Percentiles rank a stretch among this genome's conserved stretches.
Conservation (phyloP, 352 stramenopile genomes). For the Phytopythium oedochilum region DNA sequence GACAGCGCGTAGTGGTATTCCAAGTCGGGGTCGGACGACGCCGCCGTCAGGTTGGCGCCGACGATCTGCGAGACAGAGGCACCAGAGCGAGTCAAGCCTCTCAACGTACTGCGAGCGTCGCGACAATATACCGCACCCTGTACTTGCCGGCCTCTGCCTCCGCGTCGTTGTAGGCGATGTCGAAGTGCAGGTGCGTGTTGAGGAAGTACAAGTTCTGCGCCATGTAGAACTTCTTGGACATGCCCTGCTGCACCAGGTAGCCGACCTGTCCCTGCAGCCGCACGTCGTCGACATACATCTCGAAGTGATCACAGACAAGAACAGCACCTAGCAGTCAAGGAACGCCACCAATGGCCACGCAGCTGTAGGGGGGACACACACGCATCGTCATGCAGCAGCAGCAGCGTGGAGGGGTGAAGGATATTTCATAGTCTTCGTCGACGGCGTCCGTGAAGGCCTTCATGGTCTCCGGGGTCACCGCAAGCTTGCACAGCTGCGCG, state of each 20-base stretch:
- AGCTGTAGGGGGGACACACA: too few species aligned
- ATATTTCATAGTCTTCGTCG: constrained; percentile 95
- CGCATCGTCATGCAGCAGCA: too few species aligned
- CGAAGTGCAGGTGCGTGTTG: constrained; percentile 96
- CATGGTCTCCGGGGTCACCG: constrained; percentile 72
- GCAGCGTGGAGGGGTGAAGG: constrained; percentile 12
- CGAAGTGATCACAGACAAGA: constrained; percentile 64
- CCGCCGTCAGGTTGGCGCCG: constrained; percentile 63
- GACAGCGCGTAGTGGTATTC: constrained; percentile 60
- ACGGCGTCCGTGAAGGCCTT: constrained; percentile 94
- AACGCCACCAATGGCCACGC: constrained; percentile 4
- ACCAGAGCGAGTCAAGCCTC: background rate
- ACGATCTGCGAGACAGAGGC: constrained; percentile 39
- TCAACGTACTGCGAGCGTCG: background rate
- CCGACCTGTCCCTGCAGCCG: constrained; percentile 95
- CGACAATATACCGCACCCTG: constrained; percentile 26
- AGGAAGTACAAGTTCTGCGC: constrained; percentile 86
- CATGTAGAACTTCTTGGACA: constrained; percentile 30
- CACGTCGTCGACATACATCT: constrained; percentile 98
- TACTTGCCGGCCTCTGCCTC: constrained; percentile 86
- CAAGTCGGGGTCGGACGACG: constrained; percentile 46
- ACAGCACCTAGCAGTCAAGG: constrained; percentile 17
- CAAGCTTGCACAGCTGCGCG: constrained; percentile 88
- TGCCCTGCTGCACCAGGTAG: constrained; percentile 71
- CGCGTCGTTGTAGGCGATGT: constrained; percentile 90